Base-by-base conservation (phyloP, 1,284 basidiomycete genomes). In the Pseudozyma hubeiensis region DNA sequence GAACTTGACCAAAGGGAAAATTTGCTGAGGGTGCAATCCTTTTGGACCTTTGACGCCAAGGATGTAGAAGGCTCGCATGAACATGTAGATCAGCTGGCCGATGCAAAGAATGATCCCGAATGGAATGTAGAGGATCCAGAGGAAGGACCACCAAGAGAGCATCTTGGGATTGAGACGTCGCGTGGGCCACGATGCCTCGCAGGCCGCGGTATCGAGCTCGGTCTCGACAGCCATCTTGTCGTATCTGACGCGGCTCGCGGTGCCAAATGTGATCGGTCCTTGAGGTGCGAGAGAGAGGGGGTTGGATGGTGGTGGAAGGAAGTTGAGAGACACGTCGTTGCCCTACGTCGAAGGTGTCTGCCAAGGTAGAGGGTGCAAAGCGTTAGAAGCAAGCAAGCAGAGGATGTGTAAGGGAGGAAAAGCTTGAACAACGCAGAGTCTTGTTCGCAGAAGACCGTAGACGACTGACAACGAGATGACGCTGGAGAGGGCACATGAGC, bases 151-250 rank as follows among this genome's bases (percentile, higher is more conserved):
- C 61, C 61, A 64, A 19, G 49, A 53, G 39, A 64, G 54, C 24
- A 37, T 47, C 48, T 64, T 64, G 44, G 61, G 61, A 37, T 64
- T 64, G n/a, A 64, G 54, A 49, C 61, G 61, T 44, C 61, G 54
- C 34, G 61, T 48, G 30, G 61, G 61, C 61, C 61, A 64, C 39
- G 61, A 64, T 33, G 61, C 61, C 61, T 64, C 61, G 46, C 61
- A 64, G 50, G 61, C 61, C 39, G 61, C 54, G n/a, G 54, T 53
- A 30, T 64, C 61, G 45, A 64, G 61, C 11, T 64, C 61, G 40
- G 61, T 64, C 24, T 64, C 54, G 50, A 64, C 54, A 44, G 61
- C 61, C 61, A 64, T 64, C 50, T 64, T 53, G 54, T 46, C 19
- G 33, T 47, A n/a, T 19, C 9, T 31, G 9, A 33, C 14, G 43